A percentile compares a stretch with the other conserved stretches of the same genome.
These are phyloP conservation scores for Gyromitra esculenta DNA, from an alignment of 2,329 filamentous ascomycete species.

Conservation along the genomic window DNA sequence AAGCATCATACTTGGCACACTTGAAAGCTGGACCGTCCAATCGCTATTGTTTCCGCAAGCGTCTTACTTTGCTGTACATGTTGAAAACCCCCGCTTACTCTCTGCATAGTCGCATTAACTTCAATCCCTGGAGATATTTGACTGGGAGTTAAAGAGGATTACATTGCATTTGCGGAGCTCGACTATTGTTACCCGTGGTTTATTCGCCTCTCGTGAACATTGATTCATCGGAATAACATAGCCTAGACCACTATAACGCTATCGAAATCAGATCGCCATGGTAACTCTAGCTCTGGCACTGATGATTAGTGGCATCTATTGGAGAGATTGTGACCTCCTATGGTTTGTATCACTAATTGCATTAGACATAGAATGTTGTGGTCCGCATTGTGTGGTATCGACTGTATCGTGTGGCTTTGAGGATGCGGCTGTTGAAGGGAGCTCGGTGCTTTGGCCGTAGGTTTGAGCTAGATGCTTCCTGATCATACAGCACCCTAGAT, in stretches of 20 bases:
- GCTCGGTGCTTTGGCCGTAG: background rate
- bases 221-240: no score
- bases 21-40: background rate
- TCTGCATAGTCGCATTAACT: background rate
- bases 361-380: no score
- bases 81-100: conserved; percentile 1
- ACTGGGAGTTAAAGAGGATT: background rate
- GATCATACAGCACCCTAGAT: background rate
- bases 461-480: background rate
- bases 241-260: no score
- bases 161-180: background rate
- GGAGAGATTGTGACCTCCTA: no score
- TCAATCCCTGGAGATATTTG: background rate
- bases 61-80: background rate
- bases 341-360: no score
- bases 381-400: background rate
- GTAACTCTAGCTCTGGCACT: background rate
- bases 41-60: background rate
- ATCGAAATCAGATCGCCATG: no score
- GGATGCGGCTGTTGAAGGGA: background rate
- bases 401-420: no score
- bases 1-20: background rate
- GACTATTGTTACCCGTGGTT: background rate
- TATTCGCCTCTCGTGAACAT: background rate
- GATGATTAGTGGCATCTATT: background rate